phyloP scores from a whole-genome alignment of 1,284 basidiomycete genomes.

The Peniophora sp. region DNA sequence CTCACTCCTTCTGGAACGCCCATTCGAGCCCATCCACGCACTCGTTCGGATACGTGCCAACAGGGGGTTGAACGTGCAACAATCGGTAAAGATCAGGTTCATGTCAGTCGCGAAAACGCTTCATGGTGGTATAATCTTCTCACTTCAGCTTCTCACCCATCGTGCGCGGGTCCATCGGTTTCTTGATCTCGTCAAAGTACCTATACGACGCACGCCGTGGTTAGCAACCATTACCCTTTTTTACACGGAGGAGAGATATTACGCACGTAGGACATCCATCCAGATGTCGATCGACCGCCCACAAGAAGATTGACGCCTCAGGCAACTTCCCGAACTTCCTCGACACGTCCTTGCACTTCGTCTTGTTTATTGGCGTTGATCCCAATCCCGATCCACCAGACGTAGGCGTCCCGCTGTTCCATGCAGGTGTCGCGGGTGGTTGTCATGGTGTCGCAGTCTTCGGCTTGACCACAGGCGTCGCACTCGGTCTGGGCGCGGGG shows the following conservation, averaged over 20 bases:
- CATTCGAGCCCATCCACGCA: slow-evolving; percentile 73
- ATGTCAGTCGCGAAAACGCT: slow-evolving; percentile 77
- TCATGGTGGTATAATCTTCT: slow-evolving; percentile 70
- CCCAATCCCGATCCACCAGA: slow-evolving; percentile 4
- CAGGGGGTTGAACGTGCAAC: slow-evolving; percentile 84
- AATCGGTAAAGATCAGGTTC: slow-evolving; percentile 84
- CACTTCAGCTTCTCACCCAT: slow-evolving; percentile 66
- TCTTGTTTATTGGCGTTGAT: slow-evolving; percentile 58
- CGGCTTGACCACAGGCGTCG: not conserved
- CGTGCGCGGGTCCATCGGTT: slow-evolving; percentile 94
- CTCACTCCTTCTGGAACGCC: slow-evolving; percentile 83
- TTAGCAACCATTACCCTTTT: no score
- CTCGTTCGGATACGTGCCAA: slow-evolving; percentile 65
- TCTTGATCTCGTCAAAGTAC: slow-evolving; percentile 87
- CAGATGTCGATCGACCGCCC: slow-evolving; percentile 79
- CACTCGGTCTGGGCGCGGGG: not conserved
- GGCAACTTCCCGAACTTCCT: slow-evolving; percentile 58
- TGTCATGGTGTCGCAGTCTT: not conserved
- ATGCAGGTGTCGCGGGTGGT: not conserved
- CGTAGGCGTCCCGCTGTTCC: slow-evolving; percentile 1
- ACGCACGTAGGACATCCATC: slow-evolving; percentile 84
- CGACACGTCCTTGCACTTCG: slow-evolving; percentile 74
- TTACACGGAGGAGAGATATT: no score
- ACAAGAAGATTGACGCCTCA: slow-evolving; percentile 71
- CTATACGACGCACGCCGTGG: slow-evolving; percentile 29